Evolutionary conservation across 164 flowering plant genomes (phyloP).

Genomic region (Aristolochia contorta): DNA sequence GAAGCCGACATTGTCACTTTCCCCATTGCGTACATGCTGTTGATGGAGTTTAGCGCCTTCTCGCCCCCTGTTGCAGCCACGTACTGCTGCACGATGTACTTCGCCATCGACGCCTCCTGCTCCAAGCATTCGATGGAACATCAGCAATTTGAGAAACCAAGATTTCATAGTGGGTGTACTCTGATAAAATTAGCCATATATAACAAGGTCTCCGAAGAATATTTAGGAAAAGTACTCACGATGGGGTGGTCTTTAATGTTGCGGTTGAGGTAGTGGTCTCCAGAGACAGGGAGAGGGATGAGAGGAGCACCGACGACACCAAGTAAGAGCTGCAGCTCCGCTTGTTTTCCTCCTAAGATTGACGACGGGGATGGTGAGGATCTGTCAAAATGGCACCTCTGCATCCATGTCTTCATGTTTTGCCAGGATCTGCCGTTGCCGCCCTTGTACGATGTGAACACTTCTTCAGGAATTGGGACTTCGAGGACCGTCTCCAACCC

Average conservation of each 20-base stretch:
- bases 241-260: conserved; percentile 63
- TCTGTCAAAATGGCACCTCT: no score
- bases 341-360: conserved; percentile 29
- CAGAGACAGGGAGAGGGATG: conserved; percentile 58
- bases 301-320: conserved; percentile 76
- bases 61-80: conserved; percentile 10
- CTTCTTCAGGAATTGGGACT: conserved; percentile 78
- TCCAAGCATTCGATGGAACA: no score
- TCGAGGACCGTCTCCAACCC: conserved; percentile 32
- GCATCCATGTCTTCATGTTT: no score
- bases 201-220: background rate
- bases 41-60: conserved; percentile 1
- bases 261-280: conserved; percentile 42
- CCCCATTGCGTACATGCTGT: conserved; percentile 11
- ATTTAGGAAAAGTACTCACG: conserved; percentile 23
- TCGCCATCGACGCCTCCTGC: conserved; percentile 10
- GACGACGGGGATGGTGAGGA: conserved; percentile 8
- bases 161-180: no score
- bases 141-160: no score
- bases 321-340: conserved; percentile 71
- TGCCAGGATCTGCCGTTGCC: no score
- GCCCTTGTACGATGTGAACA: conserved; percentile 22
- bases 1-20: conserved; percentile 13
- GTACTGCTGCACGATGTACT: conserved; percentile 10
- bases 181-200: no score